Conservation (phyloP, 2,329 filamentous ascomycete genomes). For the Mollisia scopiformis region DNA sequence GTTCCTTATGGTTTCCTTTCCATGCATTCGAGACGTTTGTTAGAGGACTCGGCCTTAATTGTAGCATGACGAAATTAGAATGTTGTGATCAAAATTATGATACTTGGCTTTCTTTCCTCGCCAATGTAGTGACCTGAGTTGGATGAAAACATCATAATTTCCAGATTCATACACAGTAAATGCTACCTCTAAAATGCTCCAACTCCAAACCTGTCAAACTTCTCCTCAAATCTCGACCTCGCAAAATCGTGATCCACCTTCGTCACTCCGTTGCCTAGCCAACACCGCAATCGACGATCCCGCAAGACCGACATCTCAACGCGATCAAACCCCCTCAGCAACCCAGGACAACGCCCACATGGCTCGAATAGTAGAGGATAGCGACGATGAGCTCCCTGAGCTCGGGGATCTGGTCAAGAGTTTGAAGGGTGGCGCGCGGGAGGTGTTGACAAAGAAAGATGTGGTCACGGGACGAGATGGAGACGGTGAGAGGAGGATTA, state of each 20-base stretch:
- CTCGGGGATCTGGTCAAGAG: constrained; percentile 15
- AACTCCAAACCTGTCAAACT: too few species aligned
- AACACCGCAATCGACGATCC: not conserved
- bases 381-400: constrained; percentile 29
- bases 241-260: not conserved
- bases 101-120: too few species aligned
- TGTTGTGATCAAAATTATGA: not conserved
- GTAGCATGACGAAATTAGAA: not conserved
- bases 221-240: too few species aligned
- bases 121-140: too few species aligned
- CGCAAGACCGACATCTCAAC: not conserved
- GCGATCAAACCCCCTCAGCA: not conserved
- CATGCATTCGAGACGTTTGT: not conserved
- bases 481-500: not conserved
- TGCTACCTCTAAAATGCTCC: too few species aligned
- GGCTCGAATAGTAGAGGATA: constrained; percentile 25
- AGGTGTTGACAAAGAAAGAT: not conserved
- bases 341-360: constrained; percentile 3
- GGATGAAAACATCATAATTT: too few species aligned
- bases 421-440: not conserved
- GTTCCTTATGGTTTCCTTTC: not conserved
- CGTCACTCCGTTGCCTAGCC: not conserved
- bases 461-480: not conserved
- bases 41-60: not conserved
- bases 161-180: too few species aligned